These are phyloP conservation scores for Rhodotorula taiwanensis DNA, from an alignment of 768 basidiomycete genomes.

Conservation along the genomic window DNA sequence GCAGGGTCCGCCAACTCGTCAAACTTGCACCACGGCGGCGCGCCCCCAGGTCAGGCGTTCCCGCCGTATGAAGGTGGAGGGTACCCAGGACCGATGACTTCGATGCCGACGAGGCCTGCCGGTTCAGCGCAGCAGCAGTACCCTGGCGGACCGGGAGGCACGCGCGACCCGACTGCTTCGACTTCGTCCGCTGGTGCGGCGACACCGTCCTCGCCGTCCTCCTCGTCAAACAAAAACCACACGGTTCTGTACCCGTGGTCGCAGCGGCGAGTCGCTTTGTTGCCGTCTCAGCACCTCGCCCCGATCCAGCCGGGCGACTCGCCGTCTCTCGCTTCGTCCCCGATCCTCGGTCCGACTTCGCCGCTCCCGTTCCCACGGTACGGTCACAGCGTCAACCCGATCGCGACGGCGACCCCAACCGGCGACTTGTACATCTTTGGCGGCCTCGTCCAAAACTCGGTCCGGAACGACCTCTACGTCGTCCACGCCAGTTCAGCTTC, in stretches of 20 bases:
- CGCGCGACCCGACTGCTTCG: background rate
- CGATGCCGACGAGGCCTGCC: background rate
- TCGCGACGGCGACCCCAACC: constrained; percentile 54
- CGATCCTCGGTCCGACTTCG: constrained; percentile 47
- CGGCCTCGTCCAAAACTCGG: constrained; percentile 82
- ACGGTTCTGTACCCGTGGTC: constrained; percentile 66
- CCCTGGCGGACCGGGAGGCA: no score
- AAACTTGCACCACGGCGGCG: background rate
- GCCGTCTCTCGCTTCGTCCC: constrained; percentile 45
- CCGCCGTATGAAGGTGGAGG: background rate
- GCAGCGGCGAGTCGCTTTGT: constrained; percentile 62
- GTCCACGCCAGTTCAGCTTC: constrained; percentile 47
- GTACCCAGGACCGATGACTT: background rate
- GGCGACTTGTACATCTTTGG: constrained; percentile 96
- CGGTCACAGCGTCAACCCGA: constrained; percentile 81
- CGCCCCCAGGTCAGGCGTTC: background rate
- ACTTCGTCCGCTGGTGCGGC: no score
- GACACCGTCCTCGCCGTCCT: background rate
- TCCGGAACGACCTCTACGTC: constrained; percentile 88
- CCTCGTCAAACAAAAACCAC: constrained; percentile 15
- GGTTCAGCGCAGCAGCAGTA: background rate
- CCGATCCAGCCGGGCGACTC: constrained; percentile 81
- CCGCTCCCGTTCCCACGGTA: constrained; percentile 93
- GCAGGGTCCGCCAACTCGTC: background rate
- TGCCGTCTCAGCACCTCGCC: constrained; percentile 49